A percentile compares a stretch with the other conserved stretches of the same genome.
Evolutionary conservation across 176 grass and related monocot genomes (phyloP).

Genomic region (Pontederia paniculata): DNA sequence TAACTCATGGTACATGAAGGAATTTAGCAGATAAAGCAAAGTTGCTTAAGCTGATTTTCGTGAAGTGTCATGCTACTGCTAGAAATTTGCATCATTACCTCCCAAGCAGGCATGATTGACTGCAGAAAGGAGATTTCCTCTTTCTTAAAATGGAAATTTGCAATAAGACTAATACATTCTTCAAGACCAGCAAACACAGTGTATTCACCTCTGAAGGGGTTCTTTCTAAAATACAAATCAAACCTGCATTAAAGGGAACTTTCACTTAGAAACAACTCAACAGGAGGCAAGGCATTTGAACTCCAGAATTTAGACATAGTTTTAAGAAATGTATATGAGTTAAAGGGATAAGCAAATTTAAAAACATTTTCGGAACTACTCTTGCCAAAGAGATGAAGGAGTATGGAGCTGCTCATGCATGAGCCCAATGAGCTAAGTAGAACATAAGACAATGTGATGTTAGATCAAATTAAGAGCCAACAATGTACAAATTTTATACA

Average conservation of each 20-base stretch:
- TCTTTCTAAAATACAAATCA: constrained; percentile 43
- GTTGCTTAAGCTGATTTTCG: no score
- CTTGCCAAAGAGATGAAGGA: no score
- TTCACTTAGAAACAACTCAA: not conserved
- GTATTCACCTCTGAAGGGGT: constrained; percentile 40
- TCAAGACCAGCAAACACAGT: constrained; percentile 42
- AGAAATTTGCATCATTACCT: constrained; percentile 16
- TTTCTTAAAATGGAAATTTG: constrained; percentile 35
- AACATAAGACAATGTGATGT: no score
- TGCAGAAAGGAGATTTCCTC: constrained; percentile 31
- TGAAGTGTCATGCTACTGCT: not conserved
- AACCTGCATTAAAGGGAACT: constrained; percentile 19
- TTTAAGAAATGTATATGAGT: no score
- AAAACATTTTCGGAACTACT: no score
- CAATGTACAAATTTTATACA: no score
- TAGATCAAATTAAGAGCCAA: no score
- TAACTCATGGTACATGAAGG: no score
- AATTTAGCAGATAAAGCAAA: no score
- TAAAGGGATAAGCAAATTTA: no score
- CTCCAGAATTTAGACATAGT: not conserved
- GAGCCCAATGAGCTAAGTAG: no score
- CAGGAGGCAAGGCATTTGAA: not conserved
- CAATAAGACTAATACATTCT: constrained; percentile 40
- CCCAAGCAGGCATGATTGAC: constrained; percentile 39
- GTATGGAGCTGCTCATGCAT: no score